These are phyloP conservation scores for Pseudogymnoascus sp. DNA, from an alignment of 2,329 filamentous ascomycete species.

Conservation along the genomic window DNA sequence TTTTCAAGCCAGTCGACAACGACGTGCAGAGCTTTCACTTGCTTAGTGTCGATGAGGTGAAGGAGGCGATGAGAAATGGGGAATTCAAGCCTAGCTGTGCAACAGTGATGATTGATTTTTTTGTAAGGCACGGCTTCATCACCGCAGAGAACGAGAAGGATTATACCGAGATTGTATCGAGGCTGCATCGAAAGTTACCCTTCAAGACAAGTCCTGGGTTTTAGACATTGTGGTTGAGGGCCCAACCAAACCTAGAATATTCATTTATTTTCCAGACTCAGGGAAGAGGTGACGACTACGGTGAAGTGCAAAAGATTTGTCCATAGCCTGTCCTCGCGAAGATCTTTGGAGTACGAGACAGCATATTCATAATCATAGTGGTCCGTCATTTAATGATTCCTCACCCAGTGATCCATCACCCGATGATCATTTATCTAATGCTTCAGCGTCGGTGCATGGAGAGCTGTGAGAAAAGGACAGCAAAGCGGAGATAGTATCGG, in stretches of 20 bases:
- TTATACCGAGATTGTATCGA: slow-evolving; percentile 58
- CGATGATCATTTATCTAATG: too few relatives aligned
- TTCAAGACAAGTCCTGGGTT: background rate
- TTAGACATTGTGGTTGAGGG: background rate
- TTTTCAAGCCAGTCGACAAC: slow-evolving; percentile 63
- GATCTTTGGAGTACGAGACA: too few relatives aligned
- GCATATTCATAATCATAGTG: too few relatives aligned
- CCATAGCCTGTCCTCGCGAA: too few relatives aligned
- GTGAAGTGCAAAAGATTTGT: too few relatives aligned
- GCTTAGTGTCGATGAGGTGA: slow-evolving; percentile 54
- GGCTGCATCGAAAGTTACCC: slow-evolving; percentile 35
- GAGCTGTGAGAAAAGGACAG: slow-evolving; percentile 20
- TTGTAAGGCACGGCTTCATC: slow-evolving; percentile 68
- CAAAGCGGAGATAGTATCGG: slow-evolving; percentile 22
- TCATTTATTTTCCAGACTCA: background rate
- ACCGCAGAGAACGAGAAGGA: slow-evolving; percentile 65
- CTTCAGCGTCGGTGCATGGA: background rate
- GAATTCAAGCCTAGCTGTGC: slow-evolving; percentile 85
- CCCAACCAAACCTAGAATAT: background rate
- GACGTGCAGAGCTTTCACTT: slow-evolving; percentile 73
- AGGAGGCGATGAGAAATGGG: slow-evolving; percentile 52
- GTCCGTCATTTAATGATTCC: too few relatives aligned
- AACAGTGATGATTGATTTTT: slow-evolving; percentile 71
- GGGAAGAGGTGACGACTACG: background rate
- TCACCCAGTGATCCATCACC: too few relatives aligned